Evolutionary conservation across 2,329 filamentous ascomycete species (phyloP).

Genomic region (Periglandula ipomoeae): DNA sequence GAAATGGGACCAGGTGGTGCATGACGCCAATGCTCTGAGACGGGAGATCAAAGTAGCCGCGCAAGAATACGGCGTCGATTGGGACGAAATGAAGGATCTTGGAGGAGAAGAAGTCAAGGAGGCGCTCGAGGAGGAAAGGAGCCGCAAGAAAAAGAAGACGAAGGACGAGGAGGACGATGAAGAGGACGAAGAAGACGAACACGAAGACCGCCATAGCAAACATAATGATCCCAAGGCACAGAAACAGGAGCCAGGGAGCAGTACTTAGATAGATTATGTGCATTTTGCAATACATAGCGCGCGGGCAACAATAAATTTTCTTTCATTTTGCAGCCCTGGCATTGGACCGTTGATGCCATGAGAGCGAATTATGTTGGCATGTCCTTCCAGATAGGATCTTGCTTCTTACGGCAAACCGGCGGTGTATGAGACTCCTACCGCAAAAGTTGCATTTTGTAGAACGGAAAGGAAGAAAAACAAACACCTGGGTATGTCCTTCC

Average conservation of each 20-base stretch:
- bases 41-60: constrained; percentile 74
- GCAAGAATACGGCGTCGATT: constrained; percentile 82
- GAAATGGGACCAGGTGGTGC: constrained; percentile 69
- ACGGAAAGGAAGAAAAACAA: too few relatives aligned
- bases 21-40: constrained; percentile 69
- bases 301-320: too few relatives aligned
- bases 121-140: constrained; percentile 44
- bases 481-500: too few relatives aligned
- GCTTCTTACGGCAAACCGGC: too few relatives aligned
- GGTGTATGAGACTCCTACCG: too few relatives aligned
- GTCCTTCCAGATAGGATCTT: too few relatives aligned
- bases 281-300: background rate
- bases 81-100: constrained; percentile 70
- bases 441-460: too few relatives aligned
- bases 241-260: constrained; percentile 3
- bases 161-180: constrained; percentile 30
- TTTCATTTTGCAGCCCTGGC: too few relatives aligned
- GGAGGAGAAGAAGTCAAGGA: constrained; percentile 56
- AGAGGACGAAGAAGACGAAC: constrained; percentile 26
- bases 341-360: too few relatives aligned
- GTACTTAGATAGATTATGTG: background rate
- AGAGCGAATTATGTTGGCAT: too few relatives aligned
- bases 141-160: constrained; percentile 24
- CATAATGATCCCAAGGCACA: constrained; percentile 20
- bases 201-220: constrained; percentile 23